Conservation (phyloP, 179 eudicot species). For the Kewa caespitosa region DNA sequence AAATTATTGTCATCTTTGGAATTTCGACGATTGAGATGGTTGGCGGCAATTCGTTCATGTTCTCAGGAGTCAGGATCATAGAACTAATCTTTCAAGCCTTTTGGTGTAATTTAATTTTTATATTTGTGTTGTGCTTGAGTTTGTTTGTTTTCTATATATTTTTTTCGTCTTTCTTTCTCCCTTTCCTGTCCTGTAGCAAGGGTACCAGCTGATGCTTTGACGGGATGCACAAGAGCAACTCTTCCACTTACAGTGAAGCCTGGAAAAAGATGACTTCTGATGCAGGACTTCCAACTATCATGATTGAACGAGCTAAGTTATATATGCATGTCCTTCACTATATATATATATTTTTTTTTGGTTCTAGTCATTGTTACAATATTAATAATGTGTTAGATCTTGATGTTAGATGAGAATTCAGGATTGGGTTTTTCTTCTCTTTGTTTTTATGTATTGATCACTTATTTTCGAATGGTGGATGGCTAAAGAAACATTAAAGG, state of each 20-base stretch:
- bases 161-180: neutral
- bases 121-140: neutral
- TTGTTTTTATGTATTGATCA: neutral
- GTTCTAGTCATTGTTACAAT: no score
- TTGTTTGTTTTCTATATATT: no score
- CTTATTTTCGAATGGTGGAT: neutral
- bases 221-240: constrained; percentile 5
- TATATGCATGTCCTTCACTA: neutral
- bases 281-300: neutral
- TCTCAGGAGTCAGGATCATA: neutral
- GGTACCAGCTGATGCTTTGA: neutral
- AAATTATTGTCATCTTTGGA: neutral
- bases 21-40: neutral
- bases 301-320: neutral
- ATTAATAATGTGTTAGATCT: no score
- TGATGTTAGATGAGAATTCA: neutral
- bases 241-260: neutral
- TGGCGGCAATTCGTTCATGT: neutral
- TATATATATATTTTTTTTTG: neutral
- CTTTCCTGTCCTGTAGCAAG: neutral
- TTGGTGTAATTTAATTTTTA: neutral
- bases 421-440: neutral
- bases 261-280: neutral
- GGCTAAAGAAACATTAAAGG: neutral
- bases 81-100: neutral